phyloP scores from a whole-genome alignment of 805 yeast species.

The Starmerella lactis-condensi region DNA sequence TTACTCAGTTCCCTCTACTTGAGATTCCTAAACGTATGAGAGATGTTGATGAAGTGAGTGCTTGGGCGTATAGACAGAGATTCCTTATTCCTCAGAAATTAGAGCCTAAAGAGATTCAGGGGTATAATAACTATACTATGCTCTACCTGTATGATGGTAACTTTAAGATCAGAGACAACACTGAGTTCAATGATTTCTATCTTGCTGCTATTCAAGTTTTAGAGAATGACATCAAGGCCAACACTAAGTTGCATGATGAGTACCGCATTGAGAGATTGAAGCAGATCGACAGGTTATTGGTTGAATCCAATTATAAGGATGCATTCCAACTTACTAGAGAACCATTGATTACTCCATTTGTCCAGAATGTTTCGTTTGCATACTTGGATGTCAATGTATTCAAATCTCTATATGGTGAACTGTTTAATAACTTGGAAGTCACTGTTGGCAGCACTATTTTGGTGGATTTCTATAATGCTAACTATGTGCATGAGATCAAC shows the following conservation, averaged over 20 bases:
- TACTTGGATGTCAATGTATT: no score
- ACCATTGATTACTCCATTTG: conserved; percentile 11
- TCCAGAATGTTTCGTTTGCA: conserved; percentile 12
- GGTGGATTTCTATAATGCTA: conserved; percentile 12
- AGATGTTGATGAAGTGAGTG: conserved; percentile 8
- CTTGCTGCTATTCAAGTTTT: no score
- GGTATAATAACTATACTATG: conserved; percentile 9
- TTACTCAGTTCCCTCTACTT: conserved; percentile 11
- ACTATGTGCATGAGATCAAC: conserved; percentile 12
- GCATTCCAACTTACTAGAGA: conserved; percentile 12
- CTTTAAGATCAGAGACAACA: not conserved
- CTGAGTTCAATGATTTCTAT: conserved; percentile 9
- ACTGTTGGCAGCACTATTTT: no score
- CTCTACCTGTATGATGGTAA: conserved; percentile 5
- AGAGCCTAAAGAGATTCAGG: conserved; percentile 5
- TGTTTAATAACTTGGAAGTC: no score
- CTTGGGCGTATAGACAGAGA: conserved; percentile 12
- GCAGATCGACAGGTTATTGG: conserved; percentile 11
- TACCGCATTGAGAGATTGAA: conserved; percentile 12
- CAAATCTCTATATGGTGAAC: no score
- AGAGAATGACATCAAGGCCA: no score
- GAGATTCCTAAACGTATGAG: conserved; percentile 14
- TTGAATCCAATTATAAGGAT: conserved; percentile 5
- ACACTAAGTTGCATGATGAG: conserved; percentile 9
- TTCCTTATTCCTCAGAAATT: conserved; percentile 8